Conservation (phyloP, 2,329 filamentous ascomycete genomes). For the Bisporella sp. region DNA sequence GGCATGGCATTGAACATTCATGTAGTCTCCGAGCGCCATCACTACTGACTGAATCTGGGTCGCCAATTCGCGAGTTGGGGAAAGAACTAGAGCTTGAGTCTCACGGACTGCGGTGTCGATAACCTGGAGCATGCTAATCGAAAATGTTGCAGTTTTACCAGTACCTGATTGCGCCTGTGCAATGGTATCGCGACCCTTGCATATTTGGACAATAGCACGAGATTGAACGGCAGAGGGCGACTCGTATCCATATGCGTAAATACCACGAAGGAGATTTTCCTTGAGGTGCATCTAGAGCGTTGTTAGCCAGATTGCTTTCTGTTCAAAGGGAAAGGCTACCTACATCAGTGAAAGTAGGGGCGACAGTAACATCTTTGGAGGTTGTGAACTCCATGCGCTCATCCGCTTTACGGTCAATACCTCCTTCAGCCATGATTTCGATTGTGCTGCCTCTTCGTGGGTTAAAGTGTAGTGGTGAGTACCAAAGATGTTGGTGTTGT, state of each 20-base stretch:
- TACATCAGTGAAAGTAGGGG: slow-evolving; percentile 78
- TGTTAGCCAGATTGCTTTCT: neutral
- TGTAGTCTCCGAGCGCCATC: slow-evolving; percentile 99
- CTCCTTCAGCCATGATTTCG: slow-evolving; percentile 69
- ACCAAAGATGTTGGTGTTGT: slow-evolving; percentile 1
- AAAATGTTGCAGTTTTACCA: slow-evolving; percentile 94
- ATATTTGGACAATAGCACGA: slow-evolving; percentile 96
- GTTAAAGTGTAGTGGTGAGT: slow-evolving; percentile 1
- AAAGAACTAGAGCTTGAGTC: slow-evolving; percentile 90
- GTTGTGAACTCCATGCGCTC: slow-evolving; percentile 98
- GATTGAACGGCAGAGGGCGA: slow-evolving; percentile 97
- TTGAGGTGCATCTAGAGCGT: slow-evolving; percentile 24
- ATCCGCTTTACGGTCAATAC: slow-evolving; percentile 85
- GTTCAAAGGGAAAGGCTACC: slow-evolving; percentile 29
- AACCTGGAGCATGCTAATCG: slow-evolving; percentile 91
- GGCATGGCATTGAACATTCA: slow-evolving; percentile 98
- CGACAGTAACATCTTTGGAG: slow-evolving; percentile 94
- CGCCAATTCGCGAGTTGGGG: slow-evolving; percentile 91
- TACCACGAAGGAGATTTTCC: slow-evolving; percentile 85
- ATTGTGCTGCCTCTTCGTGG: slow-evolving; percentile 5
- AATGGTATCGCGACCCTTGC: slow-evolving; percentile 98
- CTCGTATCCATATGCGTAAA: slow-evolving; percentile 98
- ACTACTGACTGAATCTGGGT: slow-evolving; percentile 98
- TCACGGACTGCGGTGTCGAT: slow-evolving; percentile 91
- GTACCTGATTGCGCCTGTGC: slow-evolving; percentile 96